Evolutionary conservation across 106 monocot genomes (phyloP).

Genomic region (Acorus calamus): DNA sequence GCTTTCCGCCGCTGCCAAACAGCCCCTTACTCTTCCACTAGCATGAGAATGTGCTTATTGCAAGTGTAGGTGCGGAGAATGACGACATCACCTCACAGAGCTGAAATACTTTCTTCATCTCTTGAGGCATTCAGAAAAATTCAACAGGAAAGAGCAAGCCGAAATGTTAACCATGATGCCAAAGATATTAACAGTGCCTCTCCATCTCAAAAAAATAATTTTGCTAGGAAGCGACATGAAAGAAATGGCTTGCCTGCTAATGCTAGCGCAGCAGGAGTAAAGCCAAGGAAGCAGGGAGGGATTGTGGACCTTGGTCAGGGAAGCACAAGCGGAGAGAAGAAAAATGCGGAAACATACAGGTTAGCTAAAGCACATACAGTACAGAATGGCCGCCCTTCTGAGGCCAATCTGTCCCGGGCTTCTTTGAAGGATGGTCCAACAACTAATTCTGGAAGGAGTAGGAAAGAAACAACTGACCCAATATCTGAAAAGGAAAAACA

Average conservation of each 20-base stretch:
- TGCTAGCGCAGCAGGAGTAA: conserved; percentile 10
- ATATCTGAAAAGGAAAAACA: conserved; percentile 46
- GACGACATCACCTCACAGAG: conserved; percentile 86
- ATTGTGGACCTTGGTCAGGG: conserved; percentile 14
- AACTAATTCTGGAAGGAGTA: conserved; percentile 18
- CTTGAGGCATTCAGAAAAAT: conserved; percentile 96
- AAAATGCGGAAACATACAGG: conserved; percentile 14
- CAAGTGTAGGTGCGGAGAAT: conserved; percentile 73
- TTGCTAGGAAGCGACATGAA: conserved; percentile 11
- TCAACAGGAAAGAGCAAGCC: conserved; percentile 50
- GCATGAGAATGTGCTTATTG: too few relatives aligned
- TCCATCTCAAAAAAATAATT: conserved; percentile 5
- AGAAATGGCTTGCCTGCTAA: conserved; percentile 6
- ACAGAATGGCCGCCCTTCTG: conserved; percentile 10
- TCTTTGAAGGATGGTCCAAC: neutral
- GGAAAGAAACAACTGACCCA: conserved; percentile 38
- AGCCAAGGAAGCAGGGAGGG: conserved; percentile 17
- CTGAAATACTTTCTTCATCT: conserved; percentile 94
- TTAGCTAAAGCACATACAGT: conserved; percentile 7
- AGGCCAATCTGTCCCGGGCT: neutral
- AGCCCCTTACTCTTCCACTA: too few relatives aligned
- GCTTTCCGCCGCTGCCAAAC: too few relatives aligned
- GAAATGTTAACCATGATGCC: conserved; percentile 22
- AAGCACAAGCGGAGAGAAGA: conserved; percentile 21
- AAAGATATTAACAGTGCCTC: conserved; percentile 14